Base-by-base conservation (phyloP, 306 rosid species). In the Abrus pulchellus region DNA sequence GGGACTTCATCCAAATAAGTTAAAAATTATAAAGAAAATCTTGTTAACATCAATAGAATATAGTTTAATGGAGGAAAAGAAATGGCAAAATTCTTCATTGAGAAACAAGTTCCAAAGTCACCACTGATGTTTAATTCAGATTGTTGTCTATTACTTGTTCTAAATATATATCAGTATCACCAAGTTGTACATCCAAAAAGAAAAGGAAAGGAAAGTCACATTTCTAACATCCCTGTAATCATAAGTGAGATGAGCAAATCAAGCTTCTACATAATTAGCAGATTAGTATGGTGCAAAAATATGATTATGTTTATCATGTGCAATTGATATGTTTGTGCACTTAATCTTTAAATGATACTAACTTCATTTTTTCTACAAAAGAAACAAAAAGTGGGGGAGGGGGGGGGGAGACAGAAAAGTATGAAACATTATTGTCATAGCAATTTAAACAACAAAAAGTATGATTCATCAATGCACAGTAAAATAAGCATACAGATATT, bases 301-400 rank as follows among this genome's bases (percentile, higher is more conserved):
- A 44, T 12, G 68, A 53, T 55, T 9, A 54, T 13, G 36, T n/a
- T 55, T 28, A 59, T 30, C 70, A 64, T 72, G 54, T 38, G 41
- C 44, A 77, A 40, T 60, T 69, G 41, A 47, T 7, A 76, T 60
- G 14, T 70, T 28, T 20, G 40, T 29, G 33, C 61, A 70, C 61
- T 76, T 61, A 63, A 69, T 38, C 47, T 68, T 14, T 7, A 1
- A 14, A 71, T 44, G 41, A 53, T 53, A 20, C 54, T 12, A 4
- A 68, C n/a, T 60, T 72, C 50, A 38, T 20, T 48, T 75, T 74
- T 75, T 29, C 30, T 75, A 50, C 62, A 40, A 77, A 78, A 72
- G 3, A 1, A 11, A 43, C 13, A 45, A 20, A 20, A 20, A 20
- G 20, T 0, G 20, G 20, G 20, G 20, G 20, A 0, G 20, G 20